A percentile compares a stretch with the other conserved stretches of the same genome.
phyloP scores from a whole-genome alignment of 2,329 filamentous ascomycete genomes.

The Knoxdaviesia proteae region DNA sequence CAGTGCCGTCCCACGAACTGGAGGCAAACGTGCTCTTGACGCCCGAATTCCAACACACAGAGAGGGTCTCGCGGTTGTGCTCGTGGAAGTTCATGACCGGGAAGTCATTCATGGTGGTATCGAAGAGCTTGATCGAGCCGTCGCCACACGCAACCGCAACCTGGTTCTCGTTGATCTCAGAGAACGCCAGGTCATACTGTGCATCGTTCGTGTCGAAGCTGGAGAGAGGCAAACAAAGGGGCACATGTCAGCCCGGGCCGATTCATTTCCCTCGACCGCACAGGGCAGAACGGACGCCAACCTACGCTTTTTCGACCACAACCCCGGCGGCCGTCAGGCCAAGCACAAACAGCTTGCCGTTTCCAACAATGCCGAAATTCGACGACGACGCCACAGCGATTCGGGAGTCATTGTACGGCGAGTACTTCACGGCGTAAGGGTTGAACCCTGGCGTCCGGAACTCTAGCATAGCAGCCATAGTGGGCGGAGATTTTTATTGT shows the following conservation, averaged over 20 bases:
- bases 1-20: constrained; percentile 86
- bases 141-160: constrained; percentile 76
- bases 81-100: constrained; percentile 85
- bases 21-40: constrained; percentile 81
- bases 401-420: constrained; percentile 89
- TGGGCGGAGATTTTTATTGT: constrained; percentile 2
- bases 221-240: neutral
- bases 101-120: constrained; percentile 61
- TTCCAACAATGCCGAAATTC: constrained; percentile 94
- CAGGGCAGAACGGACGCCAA: neutral
- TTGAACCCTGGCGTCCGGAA: constrained; percentile 88
- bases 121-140: constrained; percentile 86
- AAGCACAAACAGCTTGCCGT: constrained; percentile 73
- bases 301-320: constrained; percentile 64
- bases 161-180: constrained; percentile 91
- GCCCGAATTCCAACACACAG: constrained; percentile 79
- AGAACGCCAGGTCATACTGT: constrained; percentile 88
- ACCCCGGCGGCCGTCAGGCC: constrained; percentile 58
- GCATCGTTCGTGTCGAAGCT: constrained; percentile 96
- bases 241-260: neutral
- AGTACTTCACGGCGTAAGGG: constrained; percentile 94
- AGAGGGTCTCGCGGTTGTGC: constrained; percentile 82
- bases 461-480: constrained; percentile 57
- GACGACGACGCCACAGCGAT: constrained; percentile 78
- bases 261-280: neutral